These are phyloP conservation scores for Akanthomyces lecanii DNA, from an alignment of 2,329 filamentous ascomycete genomes.

Conservation along the genomic window DNA sequence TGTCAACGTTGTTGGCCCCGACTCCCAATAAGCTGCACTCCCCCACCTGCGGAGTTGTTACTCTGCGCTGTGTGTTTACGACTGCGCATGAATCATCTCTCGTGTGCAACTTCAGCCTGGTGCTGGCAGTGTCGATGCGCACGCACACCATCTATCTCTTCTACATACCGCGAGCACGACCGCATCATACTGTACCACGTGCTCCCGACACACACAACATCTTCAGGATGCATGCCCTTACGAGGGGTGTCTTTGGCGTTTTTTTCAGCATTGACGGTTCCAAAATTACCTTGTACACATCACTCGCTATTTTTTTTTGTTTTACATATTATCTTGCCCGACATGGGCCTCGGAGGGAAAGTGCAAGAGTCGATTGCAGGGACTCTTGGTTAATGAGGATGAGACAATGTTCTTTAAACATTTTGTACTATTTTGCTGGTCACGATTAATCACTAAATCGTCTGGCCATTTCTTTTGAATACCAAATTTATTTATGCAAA, in stretches of 20 bases:
- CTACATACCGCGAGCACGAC: neutral
- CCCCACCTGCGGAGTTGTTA: neutral
- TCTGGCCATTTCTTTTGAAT: neutral
- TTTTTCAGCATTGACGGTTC: neutral
- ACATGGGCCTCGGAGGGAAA: neutral
- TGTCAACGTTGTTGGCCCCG: slow-evolving; percentile 21
- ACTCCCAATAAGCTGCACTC: neutral
- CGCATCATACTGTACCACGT: neutral
- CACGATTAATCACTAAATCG: neutral
- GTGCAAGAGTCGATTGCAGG: neutral
- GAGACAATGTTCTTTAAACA: neutral
- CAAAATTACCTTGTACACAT: neutral
- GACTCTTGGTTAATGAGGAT: slow-evolving; percentile 13
- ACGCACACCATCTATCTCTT: neutral
- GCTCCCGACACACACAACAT: neutral
- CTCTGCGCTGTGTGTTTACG: neutral
- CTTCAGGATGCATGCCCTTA: neutral
- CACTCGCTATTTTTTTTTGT: neutral
- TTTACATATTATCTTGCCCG: neutral
- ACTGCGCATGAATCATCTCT: neutral
- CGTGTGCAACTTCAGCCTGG: slow-evolving; percentile 2
- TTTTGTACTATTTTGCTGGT: neutral
- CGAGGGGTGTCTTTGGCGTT: neutral
- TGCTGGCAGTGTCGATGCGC: neutral
- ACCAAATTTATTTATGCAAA: neutral